Evolutionary conservation across 257 asterid genomes (phyloP), one percentile per base, ranked within the genome.

Genomic region (Fraxinus cuspidata): DNA sequence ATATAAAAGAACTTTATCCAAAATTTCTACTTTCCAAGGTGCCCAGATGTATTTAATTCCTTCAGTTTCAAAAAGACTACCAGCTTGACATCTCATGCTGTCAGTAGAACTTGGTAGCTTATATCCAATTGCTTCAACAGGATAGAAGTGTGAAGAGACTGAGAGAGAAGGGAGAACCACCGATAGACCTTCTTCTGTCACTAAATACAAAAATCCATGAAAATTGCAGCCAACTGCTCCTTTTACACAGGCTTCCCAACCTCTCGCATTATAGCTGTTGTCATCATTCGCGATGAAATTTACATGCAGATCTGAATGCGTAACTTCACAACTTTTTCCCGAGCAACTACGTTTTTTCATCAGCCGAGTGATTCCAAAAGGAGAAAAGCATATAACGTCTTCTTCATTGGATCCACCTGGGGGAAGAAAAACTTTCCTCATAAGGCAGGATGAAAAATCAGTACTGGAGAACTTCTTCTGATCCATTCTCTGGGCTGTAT

Each of bases 141-240:
- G 92, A 77, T 79, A 86, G 81, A 88, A 90, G 81, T 88, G 83
- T 70, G 96, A 79, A 51, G 94, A 80, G 80, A 83, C 88, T 72
- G 94, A 88, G 78, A 95, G 79, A 15, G 90, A 88, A 40, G 99
- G 99, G 76, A 95, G 94, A 88, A 93, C 97, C 74, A 95, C 96
- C 53, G 96, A 88, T 70, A 95, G 88, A 70, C 98, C 97, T 70
- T 82, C 86, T 77, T 88, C 76, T 13, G 97, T 90, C 75, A 91
- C 96, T 85, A 95, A 82, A 87, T 90, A 95, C 74, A 93, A 74
- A 83, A 82, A 90, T 19, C 98, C 98, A 58, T 85, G 86, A 80
- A 87, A 88, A 85, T 79, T 88, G 89, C 97, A 95, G 77, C 97
- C 99, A 77, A 93, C 87, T 63, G 99, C 96, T 85, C 87, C 93